Conservation (phyloP, 139 green algal species). For the Pedinophyceae sp. region DNA sequence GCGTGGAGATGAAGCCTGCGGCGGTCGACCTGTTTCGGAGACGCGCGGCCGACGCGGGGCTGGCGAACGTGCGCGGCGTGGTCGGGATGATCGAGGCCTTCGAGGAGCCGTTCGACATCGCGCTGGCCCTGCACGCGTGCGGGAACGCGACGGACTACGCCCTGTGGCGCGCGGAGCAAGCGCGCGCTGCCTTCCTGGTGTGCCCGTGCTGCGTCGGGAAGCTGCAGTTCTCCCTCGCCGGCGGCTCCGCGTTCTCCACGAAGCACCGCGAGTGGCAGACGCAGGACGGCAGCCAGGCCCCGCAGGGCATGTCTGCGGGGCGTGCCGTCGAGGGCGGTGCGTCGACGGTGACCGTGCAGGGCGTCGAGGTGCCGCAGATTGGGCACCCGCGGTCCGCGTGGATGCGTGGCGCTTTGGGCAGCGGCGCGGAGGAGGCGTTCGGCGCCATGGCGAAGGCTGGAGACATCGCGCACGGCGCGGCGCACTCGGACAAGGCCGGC, state of each 20-base stretch:
- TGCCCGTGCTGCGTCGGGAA: conserved; percentile 59
- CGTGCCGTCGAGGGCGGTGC: too few relatives aligned
- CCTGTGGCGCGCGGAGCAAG: conserved; percentile 21
- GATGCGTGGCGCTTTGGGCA: conserved; percentile 9
- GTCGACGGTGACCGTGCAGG: too few relatives aligned
- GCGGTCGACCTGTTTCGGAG: conserved; percentile 30
- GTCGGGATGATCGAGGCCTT: conserved; percentile 33
- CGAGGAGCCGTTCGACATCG: conserved; percentile 35
- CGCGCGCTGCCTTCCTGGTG: conserved; percentile 33
- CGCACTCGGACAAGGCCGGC: conserved; percentile 6
- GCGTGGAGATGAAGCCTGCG: conserved; percentile 50
- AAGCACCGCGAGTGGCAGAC: conserved; percentile 13
- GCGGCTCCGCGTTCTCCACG: conserved; percentile 32
- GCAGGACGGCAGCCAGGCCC: not conserved
- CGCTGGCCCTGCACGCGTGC: conserved; percentile 52
- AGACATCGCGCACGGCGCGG: conserved; percentile 8
- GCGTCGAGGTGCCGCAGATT: conserved; percentile 4
- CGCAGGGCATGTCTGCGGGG: not conserved
- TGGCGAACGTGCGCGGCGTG: conserved; percentile 25
- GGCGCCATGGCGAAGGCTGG: conserved; percentile 19
- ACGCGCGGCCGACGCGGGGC: conserved; percentile 19
- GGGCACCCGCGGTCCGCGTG: conserved; percentile 28
- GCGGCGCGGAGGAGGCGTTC: conserved; percentile 17
- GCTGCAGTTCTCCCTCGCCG: conserved; percentile 40
- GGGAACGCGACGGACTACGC: conserved; percentile 54